Conservation (phyloP, 768 basidiomycete species). For the Hemileccinum rubropunctum region DNA sequence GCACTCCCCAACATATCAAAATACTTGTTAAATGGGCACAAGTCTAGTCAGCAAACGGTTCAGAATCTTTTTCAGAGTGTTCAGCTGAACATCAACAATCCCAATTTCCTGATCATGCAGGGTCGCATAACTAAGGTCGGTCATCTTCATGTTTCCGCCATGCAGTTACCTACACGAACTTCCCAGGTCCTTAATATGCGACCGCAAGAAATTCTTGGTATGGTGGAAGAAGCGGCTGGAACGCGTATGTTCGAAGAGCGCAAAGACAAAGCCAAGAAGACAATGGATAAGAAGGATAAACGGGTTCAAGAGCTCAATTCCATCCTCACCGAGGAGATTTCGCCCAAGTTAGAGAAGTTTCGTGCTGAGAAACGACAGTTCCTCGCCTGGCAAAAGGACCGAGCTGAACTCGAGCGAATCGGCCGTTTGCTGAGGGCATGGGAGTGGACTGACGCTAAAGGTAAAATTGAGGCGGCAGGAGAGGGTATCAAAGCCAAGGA, state of each 20-base stretch:
- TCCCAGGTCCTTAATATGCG: constrained; percentile 89
- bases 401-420: constrained; percentile 83
- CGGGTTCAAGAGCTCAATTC: constrained; percentile 85
- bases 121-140: constrained; percentile 95
- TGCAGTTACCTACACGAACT: neutral
- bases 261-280: constrained; percentile 94
- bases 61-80: constrained; percentile 95
- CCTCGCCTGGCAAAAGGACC: constrained; percentile 87
- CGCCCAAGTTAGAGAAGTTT: constrained; percentile 89
- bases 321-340: constrained; percentile 85
- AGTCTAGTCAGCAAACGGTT: constrained; percentile 76
- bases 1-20: constrained; percentile 92
- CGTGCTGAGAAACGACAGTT: constrained; percentile 86
- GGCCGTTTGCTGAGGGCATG: constrained; percentile 79
- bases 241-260: constrained; percentile 99
- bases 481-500: constrained; percentile 51
- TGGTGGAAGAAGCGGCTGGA: constrained; percentile 98
- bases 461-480: constrained; percentile 53
- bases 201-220: constrained; percentile 94
- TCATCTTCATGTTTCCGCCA: neutral
- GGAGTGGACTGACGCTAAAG: constrained; percentile 74
- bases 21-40: constrained; percentile 95
- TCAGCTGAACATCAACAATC: constrained; percentile 98
- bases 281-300: constrained; percentile 97
- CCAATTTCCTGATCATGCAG: constrained; percentile 99